Evolutionary conservation across 2,329 filamentous ascomycete species (phyloP).

Genomic region (Decorospora gaudefroyi): DNA sequence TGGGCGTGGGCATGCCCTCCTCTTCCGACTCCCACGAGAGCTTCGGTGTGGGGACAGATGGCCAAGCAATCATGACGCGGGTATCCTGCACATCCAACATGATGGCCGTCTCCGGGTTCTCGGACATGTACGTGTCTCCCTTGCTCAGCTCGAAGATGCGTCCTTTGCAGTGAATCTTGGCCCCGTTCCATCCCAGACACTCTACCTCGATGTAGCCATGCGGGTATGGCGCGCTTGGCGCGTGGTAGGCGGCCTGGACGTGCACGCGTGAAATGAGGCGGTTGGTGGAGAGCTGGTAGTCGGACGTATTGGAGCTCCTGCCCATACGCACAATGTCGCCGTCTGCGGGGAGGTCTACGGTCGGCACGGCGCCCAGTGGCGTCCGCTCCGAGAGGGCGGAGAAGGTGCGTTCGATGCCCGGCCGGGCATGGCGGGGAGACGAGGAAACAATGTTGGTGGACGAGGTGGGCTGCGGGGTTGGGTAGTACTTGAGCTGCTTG

Average conservation of each 20-base stretch:
- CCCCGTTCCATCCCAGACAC: conserved; percentile 94
- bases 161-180: conserved; percentile 89
- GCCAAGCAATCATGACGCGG: conserved; percentile 88
- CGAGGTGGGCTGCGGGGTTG: conserved; percentile 90
- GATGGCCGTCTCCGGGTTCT: conserved; percentile 84
- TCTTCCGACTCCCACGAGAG: conserved; percentile 58
- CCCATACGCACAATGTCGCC: conserved; percentile 86
- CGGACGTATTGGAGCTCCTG: conserved; percentile 90
- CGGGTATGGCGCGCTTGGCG: conserved; percentile 68
- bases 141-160: conserved; percentile 84
- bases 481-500: conserved; percentile 70
- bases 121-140: conserved; percentile 86
- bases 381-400: conserved; percentile 72
- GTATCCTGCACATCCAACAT: conserved; percentile 95
- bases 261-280: conserved; percentile 92
- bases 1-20: conserved; percentile 56
- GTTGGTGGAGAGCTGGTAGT: conserved; percentile 91
- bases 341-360: conserved; percentile 76
- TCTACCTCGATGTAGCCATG: conserved; percentile 82
- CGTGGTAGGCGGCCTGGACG: conserved; percentile 82
- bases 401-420: conserved; percentile 62
- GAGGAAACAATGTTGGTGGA: conserved; percentile 91
- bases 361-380: conserved; percentile 82
- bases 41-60: conserved; percentile 62
- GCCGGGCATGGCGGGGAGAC: conserved; percentile 59